Conservation (phyloP, 257 asterid genomes). For the Ajuga chamaepitys region DNA sequence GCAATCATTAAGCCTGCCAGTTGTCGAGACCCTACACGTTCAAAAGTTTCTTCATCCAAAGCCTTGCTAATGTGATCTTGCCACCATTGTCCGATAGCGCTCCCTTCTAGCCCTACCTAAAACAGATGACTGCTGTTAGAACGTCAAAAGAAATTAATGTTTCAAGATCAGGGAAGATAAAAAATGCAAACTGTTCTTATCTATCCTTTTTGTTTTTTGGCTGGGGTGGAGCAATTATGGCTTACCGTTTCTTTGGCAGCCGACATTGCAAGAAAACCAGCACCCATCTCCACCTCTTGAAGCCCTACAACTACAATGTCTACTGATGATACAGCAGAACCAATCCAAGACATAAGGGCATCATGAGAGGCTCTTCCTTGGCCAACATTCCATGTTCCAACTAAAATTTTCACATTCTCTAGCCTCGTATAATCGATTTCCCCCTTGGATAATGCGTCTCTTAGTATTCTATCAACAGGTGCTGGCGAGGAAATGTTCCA, state of each 20-base stretch:
- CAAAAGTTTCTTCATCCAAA: conserved; percentile 81
- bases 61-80: conserved; percentile 81
- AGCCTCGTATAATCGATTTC: conserved; percentile 45
- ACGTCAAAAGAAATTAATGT: background rate
- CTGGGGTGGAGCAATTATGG: background rate
- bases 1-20: conserved; percentile 88
- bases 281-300: conserved; percentile 99
- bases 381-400: conserved; percentile 98
- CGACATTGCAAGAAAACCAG: conserved; percentile 98
- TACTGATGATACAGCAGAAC: conserved; percentile 62
- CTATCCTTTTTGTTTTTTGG: background rate
- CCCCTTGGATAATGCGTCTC: conserved; percentile 44
- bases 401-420: conserved; percentile 50
- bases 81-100: conserved; percentile 97
- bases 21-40: conserved; percentile 90
- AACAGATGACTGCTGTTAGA: conserved; percentile 23
- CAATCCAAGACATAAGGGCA: conserved; percentile 83
- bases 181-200: background rate
- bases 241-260: conserved; percentile 99
- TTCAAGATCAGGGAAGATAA: background rate
- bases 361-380: conserved; percentile 91
- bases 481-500: conserved; percentile 92
- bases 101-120: conserved; percentile 99
- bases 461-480: conserved; percentile 56
- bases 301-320: conserved; percentile 87